Percentiles rank a stretch among this genome's conserved stretches.
phyloP scores from a whole-genome alignment of 2,329 filamentous ascomycete species.

The Botrytis paeoniae region DNA sequence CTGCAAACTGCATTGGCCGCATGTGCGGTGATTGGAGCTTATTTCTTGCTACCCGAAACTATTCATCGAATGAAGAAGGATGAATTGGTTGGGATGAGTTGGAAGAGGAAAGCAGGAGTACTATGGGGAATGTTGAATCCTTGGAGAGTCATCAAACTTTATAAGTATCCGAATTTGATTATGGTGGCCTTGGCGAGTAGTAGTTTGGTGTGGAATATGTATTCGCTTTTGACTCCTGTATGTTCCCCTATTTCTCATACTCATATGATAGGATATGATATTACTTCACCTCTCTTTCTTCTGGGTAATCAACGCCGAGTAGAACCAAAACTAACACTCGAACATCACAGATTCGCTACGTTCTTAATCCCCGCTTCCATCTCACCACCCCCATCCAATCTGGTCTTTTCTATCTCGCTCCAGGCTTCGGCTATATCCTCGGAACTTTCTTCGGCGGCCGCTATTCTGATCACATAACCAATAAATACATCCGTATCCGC shows the following conservation, averaged over 20 bases:
- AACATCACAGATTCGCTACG: constrained; percentile 55
- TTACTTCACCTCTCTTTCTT: not conserved
- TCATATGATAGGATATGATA: not conserved
- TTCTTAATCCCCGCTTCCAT: constrained; percentile 71
- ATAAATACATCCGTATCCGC: constrained; percentile 55
- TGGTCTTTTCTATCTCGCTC: constrained; percentile 72
- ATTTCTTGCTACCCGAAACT: constrained; percentile 70
- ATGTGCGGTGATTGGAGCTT: constrained; percentile 55
- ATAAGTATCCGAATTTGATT: constrained; percentile 66
- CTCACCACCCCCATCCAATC: constrained; percentile 63
- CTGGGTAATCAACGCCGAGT: no score
- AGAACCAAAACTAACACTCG: not conserved
- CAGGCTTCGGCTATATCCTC: constrained; percentile 65
- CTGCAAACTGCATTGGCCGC: constrained; percentile 68
- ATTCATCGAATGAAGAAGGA: constrained; percentile 62
- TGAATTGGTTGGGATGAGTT: constrained; percentile 56
- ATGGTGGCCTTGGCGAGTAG: constrained; percentile 59
- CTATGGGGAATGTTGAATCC: constrained; percentile 66
- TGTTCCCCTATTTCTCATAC: not conserved
- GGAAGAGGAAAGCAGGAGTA: constrained; percentile 48
- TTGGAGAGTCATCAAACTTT: constrained; percentile 59
- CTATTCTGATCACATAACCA: constrained; percentile 66
- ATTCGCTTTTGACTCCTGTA: constrained; percentile 59
- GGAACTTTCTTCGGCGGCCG: constrained; percentile 71
- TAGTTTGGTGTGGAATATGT: constrained; percentile 73